Evolutionary conservation across 805 yeast genomes (phyloP).

Genomic region (Kluyveromyces nonfermentans): DNA sequence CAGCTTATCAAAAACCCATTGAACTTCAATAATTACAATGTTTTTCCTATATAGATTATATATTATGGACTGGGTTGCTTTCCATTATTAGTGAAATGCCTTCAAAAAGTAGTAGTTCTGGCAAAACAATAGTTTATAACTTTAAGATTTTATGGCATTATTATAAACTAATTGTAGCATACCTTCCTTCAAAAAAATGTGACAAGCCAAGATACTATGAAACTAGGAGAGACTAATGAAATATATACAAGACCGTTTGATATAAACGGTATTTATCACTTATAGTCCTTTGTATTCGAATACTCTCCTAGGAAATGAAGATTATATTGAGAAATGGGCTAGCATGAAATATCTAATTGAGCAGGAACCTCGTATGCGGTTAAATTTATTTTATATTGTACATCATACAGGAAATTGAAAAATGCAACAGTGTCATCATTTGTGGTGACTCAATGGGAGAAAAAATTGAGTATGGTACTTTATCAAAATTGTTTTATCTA

Average conservation of each 20-base stretch:
- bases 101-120: not conserved
- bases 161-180: not conserved
- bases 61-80: not conserved
- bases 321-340: not conserved
- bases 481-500: not conserved
- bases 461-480: not conserved
- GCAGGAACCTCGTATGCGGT: not conserved
- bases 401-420: slow-evolving; percentile 3
- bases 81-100: not conserved
- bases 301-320: not conserved
- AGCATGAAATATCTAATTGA: not conserved
- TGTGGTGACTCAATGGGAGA: not conserved
- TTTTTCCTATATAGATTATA: not conserved
- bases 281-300: not conserved
- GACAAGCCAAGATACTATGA: not conserved
- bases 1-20: not conserved
- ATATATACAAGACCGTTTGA: slow-evolving; percentile 2
- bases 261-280: not conserved
- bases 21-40: not conserved
- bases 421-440: slow-evolving; percentile 1
- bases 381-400: not conserved
- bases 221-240: not conserved
- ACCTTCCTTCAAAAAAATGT: not conserved
- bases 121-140: not conserved
- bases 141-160: not conserved